phyloP scores from a whole-genome alignment of 2,329 filamentous ascomycete species.

The Aureobasidium namibiae region DNA sequence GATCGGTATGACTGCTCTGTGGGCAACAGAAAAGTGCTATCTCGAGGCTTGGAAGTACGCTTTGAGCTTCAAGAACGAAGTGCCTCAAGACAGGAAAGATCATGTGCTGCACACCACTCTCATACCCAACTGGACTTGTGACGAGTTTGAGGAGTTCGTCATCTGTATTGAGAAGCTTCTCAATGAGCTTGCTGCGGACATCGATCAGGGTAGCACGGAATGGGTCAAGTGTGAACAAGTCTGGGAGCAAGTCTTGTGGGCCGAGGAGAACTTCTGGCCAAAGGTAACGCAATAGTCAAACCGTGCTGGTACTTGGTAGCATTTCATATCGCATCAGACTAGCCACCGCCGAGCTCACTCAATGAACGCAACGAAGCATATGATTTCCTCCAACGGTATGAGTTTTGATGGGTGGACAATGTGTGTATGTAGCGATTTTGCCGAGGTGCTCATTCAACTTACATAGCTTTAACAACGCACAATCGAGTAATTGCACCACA shows the following conservation, averaged over 20 bases:
- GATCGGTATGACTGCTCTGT: constrained; percentile 62
- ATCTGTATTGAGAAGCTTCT: constrained; percentile 37
- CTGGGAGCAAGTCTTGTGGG: constrained; percentile 41
- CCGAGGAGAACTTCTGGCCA: constrained; percentile 42
- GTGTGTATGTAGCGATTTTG: no score
- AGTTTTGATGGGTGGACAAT: no score
- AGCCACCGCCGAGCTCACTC: no score
- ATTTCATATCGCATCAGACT: no score
- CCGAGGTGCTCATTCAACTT: no score
- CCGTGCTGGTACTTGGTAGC: no score
- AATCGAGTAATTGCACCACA: no score
- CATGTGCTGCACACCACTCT: constrained; percentile 41
- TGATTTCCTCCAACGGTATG: no score
- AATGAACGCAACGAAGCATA: no score
- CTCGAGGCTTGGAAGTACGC: constrained; percentile 40
- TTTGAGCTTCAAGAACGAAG: constrained; percentile 23
- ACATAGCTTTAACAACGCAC: no score
- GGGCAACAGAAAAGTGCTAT: constrained; percentile 60
- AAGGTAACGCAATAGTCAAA: constrained; percentile 22
- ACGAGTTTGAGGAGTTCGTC: constrained; percentile 41
- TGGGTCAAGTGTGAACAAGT: constrained; percentile 42
- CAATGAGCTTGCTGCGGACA: constrained; percentile 37
- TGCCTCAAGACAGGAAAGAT: constrained; percentile 20
- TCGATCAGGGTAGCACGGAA: constrained; percentile 34
- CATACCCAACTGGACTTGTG: constrained; percentile 43